phyloP scores from a whole-genome alignment of 441 rosid species.

The Jatropha multifida region DNA sequence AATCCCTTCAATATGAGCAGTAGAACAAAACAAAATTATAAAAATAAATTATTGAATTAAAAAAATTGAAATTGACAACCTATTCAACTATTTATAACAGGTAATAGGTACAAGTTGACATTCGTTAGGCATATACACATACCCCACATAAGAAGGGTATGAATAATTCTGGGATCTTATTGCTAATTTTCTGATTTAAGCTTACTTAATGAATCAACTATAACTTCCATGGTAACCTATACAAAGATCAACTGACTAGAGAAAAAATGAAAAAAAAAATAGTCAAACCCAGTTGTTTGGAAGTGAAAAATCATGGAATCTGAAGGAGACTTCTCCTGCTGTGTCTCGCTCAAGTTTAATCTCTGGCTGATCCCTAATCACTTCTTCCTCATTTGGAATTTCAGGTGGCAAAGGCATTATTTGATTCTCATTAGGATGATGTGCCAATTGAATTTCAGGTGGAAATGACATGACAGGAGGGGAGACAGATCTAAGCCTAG shows the following conservation, averaged over 20 bases:
- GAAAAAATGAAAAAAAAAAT: not conserved
- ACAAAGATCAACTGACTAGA: slow-evolving; percentile 2
- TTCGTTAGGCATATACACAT: not conserved
- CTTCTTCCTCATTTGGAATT: slow-evolving; percentile 23
- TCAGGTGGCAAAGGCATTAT: slow-evolving; percentile 53
- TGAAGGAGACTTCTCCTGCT: slow-evolving; percentile 72
- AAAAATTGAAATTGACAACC: not conserved
- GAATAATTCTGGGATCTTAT: not conserved
- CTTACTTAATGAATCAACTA: not conserved
- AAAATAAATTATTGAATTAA: not conserved
- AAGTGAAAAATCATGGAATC: slow-evolving; percentile 73
- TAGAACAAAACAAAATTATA: not conserved
- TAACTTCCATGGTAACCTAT: not conserved
- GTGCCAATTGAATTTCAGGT: slow-evolving; percentile 37
- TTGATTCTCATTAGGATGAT: slow-evolving; percentile 62
- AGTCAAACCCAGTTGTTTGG: slow-evolving; percentile 66
- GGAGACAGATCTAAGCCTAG: slow-evolving; percentile 33
- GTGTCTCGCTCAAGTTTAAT: slow-evolving; percentile 54
- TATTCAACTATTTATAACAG: not conserved
- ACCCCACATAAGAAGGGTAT: not conserved
- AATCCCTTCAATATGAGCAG: not conserved
- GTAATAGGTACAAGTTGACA: not conserved
- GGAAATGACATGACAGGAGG: slow-evolving; percentile 38
- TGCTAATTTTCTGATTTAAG: not conserved
- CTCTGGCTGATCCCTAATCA: slow-evolving; percentile 23